Percentiles rank a stretch among this genome's conserved stretches.
Evolutionary conservation across 805 yeast species (phyloP).

Genomic region (Pichia cabralensis): DNA sequence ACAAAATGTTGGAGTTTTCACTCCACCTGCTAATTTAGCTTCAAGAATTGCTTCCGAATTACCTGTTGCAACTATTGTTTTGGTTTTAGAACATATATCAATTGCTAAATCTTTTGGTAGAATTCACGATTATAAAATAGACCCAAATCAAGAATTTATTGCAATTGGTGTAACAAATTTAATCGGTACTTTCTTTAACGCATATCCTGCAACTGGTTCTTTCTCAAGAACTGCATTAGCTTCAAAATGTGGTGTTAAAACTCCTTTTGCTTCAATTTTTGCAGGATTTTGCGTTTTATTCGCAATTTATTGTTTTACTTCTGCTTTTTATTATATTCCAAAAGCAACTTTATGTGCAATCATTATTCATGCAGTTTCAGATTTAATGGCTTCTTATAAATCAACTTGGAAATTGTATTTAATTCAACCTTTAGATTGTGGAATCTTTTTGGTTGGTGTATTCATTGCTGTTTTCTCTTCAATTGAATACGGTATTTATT

Average conservation of each 20-base stretch:
- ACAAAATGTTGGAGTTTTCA: conserved; percentile 59
- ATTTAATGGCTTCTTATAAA: conserved; percentile 61
- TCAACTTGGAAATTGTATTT: conserved; percentile 62
- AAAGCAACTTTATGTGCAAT: conserved; percentile 79
- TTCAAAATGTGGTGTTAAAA: conserved; percentile 88
- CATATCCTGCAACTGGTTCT: conserved; percentile 94
- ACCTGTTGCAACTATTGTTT: conserved; percentile 78
- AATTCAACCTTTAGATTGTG: conserved; percentile 62
- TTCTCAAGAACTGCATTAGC: conserved; percentile 89
- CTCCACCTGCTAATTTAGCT: conserved; percentile 49
- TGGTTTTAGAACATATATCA: conserved; percentile 84
- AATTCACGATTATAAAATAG: conserved; percentile 78
- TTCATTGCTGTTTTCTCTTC: conserved; percentile 65
- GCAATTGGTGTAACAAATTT: conserved; percentile 90
- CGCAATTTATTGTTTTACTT: conserved; percentile 75
- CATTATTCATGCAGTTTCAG: conserved; percentile 91
- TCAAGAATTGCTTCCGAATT: conserved; percentile 59
- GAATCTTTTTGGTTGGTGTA: conserved; percentile 63
- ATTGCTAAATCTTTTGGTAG: conserved; percentile 90
- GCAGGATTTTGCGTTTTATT: conserved; percentile 82
- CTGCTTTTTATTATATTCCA: conserved; percentile 79
- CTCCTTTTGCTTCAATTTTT: conserved; percentile 89
- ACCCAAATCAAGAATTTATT: conserved; percentile 86
- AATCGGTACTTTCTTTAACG: conserved; percentile 82
- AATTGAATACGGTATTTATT: conserved; percentile 83